Evolutionary conservation across 139 green algal species (phyloP), one percentile per base, ranked within the genome.

Genomic region (Trebouxia sp.): DNA sequence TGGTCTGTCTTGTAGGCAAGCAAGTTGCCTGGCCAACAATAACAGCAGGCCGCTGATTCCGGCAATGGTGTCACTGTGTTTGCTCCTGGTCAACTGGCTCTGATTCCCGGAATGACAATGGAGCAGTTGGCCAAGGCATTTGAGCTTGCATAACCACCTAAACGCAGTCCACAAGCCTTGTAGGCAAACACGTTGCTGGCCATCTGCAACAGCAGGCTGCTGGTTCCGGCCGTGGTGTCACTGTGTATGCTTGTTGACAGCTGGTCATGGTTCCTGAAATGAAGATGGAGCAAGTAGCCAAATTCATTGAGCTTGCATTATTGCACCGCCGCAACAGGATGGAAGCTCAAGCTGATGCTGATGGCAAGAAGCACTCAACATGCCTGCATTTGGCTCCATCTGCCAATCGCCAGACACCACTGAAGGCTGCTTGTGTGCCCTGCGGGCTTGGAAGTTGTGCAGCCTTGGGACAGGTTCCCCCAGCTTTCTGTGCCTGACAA

Each of bases 31-130:
- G 6, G 37, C n/a, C 35, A 72, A 35, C 32, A 45, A 30, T 17
- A 42, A 35, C 4, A 30, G 28, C 20, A 22, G 6, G 62, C 62
- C 5, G 28, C 35, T 14, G 62, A 72, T n/a, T 8, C 24, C 9
- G 32, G 28, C 8, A 45, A 22, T 6, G 2, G 11, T n/a, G 62
- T 72, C 10, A 72, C 62, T 14, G 62, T 72, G 10, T 72, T 45
- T 72, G 28, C 10, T 28, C 35, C 32, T 72, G 62, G 35, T n/a
- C 32, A 72, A 26, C 15, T 72, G 35, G 14, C 9, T 32, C 62
- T 72, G 9, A 72, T 45, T 22, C 62, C 62, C 28, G 62, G 62
- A 32, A 72, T 72, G 62, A 72, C 62, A 45, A 8, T 72, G 26
- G 62, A 72, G 32, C 62, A 72, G 15, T 14, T 72, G 15, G 32